Percentiles rank a stretch among this genome's conserved stretches.
These are phyloP conservation scores for Vitis amurensis DNA, from an alignment of 164 flowering plant genomes.

Conservation along the genomic window DNA sequence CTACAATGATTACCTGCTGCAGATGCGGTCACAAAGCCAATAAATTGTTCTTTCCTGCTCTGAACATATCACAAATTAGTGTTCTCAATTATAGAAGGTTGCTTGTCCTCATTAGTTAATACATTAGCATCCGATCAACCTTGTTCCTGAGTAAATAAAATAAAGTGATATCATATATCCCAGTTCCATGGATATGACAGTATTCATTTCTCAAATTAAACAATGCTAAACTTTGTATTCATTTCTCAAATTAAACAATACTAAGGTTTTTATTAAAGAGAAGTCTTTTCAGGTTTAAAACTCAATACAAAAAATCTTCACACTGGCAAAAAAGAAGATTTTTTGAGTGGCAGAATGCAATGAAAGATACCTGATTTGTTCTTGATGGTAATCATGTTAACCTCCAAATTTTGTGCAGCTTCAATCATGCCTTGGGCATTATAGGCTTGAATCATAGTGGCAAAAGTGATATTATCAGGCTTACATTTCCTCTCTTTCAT, in stretches of 20 bases:
- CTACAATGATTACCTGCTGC: background rate
- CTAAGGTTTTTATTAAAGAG: background rate
- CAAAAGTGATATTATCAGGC: conserved; percentile 71
- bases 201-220: background rate
- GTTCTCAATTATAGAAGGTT: background rate
- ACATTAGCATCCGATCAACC: conserved; percentile 15
- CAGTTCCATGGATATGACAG: background rate
- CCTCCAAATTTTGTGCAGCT: conserved; percentile 37
- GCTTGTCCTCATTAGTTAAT: background rate
- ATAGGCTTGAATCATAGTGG: conserved; percentile 72
- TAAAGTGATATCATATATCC: background rate
- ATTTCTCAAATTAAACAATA: background rate
- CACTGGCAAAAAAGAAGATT: background rate
- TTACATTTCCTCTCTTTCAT: conserved; percentile 66
- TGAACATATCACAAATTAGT: background rate
- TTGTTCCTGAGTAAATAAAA: conserved; percentile 7
- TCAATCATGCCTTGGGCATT: conserved; percentile 57
- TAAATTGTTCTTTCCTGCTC: background rate
- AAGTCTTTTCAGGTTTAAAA: conserved; percentile 1
- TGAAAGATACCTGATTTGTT: conserved; percentile 20
- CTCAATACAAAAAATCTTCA: too few species aligned
- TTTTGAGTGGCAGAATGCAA: background rate
- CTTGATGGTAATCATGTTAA: conserved; percentile 15
- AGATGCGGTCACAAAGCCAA: background rate
- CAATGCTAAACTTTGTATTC: background rate